A percentile compares a stretch with the other conserved stretches of the same genome.
Conservation (phyloP, 176 grass and related monocot species). For the Hyparrhenia diplandra region DNA sequence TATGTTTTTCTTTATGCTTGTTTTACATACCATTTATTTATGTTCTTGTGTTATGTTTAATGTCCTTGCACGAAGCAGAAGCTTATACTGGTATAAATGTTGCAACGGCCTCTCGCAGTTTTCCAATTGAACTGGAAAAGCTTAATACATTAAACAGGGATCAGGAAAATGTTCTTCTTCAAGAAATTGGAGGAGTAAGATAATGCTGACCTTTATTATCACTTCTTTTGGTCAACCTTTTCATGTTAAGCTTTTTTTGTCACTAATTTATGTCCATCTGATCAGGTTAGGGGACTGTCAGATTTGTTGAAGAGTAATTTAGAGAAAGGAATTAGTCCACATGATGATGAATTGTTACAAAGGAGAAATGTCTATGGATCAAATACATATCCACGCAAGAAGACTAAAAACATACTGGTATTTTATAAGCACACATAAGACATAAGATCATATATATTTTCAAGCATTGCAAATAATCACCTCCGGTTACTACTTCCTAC, state of each 20-base stretch:
- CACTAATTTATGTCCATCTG: not conserved
- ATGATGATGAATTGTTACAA: constrained; percentile 42
- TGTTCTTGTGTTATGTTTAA: constrained; percentile 40
- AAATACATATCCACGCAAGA: constrained; percentile 84
- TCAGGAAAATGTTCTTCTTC: constrained; percentile 40
- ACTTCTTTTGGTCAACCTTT: not conserved
- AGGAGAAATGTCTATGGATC: constrained; percentile 55
- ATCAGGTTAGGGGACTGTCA: constrained; percentile 65
- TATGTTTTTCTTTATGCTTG: constrained; percentile 10
- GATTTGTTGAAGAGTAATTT: constrained; percentile 64
- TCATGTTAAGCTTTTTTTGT: not conserved
- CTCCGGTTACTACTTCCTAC: not conserved
- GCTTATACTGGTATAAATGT: constrained; percentile 48
- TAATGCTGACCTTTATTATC: not conserved
- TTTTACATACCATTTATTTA: constrained; percentile 37
- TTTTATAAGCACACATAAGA: constrained; percentile 17
- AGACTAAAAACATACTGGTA: constrained; percentile 67
- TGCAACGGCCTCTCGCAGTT: constrained; percentile 45
- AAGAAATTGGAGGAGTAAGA: constrained; percentile 56
- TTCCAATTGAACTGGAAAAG: constrained; percentile 61
- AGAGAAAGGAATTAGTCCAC: constrained; percentile 52
- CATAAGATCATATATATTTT: not conserved
- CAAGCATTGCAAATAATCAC: not conserved
- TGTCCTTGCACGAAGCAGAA: constrained; percentile 42
- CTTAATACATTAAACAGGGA: constrained; percentile 50